Percentiles rank a stretch among this genome's conserved stretches.
These are phyloP conservation scores for Saxispiralis lemnorum DNA, from an alignment of 495 filamentous ascomycete genomes.

Conservation along the genomic window DNA sequence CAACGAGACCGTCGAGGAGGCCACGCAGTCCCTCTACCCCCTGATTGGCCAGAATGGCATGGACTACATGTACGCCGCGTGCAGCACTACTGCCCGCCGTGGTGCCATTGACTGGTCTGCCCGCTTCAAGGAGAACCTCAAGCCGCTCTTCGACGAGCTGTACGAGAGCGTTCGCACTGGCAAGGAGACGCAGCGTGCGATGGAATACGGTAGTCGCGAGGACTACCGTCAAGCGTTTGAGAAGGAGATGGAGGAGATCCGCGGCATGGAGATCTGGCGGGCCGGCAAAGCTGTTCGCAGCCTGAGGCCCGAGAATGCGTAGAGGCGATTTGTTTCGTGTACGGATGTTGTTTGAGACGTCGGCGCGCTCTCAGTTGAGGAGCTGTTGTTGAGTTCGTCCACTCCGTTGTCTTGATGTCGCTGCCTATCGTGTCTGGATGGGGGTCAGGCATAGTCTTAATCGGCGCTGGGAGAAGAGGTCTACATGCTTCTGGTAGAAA, in stretches of 20 bases:
- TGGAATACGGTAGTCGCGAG: slow-evolving; percentile 85
- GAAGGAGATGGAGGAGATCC: slow-evolving; percentile 91
- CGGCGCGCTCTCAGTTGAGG: no score
- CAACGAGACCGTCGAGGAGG: slow-evolving; percentile 99
- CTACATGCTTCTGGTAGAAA: no score
- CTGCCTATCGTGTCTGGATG: no score
- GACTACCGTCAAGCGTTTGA: slow-evolving; percentile 94
- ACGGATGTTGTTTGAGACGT: no score
- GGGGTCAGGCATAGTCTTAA: no score
- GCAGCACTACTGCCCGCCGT: slow-evolving; percentile 94
- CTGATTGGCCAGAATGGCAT: slow-evolving; percentile 91
- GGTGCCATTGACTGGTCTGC: slow-evolving; percentile 97
- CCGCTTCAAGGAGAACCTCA: slow-evolving; percentile 85
- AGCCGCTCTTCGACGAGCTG: slow-evolving; percentile 93
- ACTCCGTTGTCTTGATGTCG: no score
- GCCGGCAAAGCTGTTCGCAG: slow-evolving; percentile 87
- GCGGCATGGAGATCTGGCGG: slow-evolving; percentile 92
- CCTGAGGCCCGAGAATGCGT: slow-evolving; percentile 17
- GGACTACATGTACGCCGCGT: slow-evolving; percentile 99
- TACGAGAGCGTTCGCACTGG: slow-evolving; percentile 82
- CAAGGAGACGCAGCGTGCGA: slow-evolving; percentile 76
- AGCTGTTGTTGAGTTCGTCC: no score
- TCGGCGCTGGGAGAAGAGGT: no score
- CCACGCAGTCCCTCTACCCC: slow-evolving; percentile 92
- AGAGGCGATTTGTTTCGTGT: background rate